Evolutionary conservation across 2,329 filamentous ascomycete species (phyloP), one percentile per base, ranked within the genome.

Genomic region (Cryoendolithus antarcticus): DNA sequence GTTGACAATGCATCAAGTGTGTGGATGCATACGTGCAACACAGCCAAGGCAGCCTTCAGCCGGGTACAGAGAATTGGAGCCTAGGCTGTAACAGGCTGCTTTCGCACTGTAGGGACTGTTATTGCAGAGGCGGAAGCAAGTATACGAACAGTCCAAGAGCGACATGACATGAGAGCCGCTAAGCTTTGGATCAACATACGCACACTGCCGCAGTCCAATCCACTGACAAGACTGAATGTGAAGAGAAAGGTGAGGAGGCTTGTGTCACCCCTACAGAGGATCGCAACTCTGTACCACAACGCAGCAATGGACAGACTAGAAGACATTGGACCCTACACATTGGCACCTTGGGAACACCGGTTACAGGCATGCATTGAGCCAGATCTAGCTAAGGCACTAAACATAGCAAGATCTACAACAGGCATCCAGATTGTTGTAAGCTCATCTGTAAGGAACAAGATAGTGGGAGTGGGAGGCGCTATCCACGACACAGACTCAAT

Each of bases 1-100:
- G 35, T 38, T 19, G 29, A 38, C 29, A 32, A 38, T 24, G 29
- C 36, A 38, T 38, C 36, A 4, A 32, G 30, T 3, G 36, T 32
- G n/a, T 38, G 36, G 36, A 32, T 6, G 36, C 36, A 32, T 7
- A 30, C 35, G 13, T 19, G 15, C 15, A 37, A 15, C 12, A 30
- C 36, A 32, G 36, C 10, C 19, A 15, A 19, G 15, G 15, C 15
- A 19, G 15, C 15, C 15, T 19, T 19, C 15, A 19, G 15, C 15
- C 15, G 30, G 30, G 35, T 37, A 30, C 35, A 37, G 8, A 13
- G 29, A 19, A 19, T 32, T n/a, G 35, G 28, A 7, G 35, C 28
- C 15, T 30, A 37, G 35, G 28, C 35, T 7, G 35, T 37, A 30
- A 7, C 31, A 9, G 27, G 35, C 1, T 32, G 35, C 12, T 37